phyloP scores from a whole-genome alignment of 1,284 basidiomycete species.

The Malassezia obtusa region DNA sequence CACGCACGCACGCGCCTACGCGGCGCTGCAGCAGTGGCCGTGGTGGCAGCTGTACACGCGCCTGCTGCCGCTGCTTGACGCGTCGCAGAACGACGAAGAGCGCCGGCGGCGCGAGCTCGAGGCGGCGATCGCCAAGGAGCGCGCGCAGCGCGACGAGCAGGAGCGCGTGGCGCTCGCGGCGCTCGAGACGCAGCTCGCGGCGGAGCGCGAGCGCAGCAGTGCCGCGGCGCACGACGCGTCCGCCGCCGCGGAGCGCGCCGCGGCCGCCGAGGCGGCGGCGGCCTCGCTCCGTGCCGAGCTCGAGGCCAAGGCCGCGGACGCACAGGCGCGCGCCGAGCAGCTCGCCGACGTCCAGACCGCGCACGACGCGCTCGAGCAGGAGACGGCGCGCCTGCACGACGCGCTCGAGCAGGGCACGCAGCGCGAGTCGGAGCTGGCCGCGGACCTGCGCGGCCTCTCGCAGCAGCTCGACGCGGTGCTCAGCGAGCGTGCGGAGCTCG shows the following conservation, averaged over 20 bases:
- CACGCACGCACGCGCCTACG: conserved; percentile 80
- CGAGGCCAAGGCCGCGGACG: conserved; percentile 56
- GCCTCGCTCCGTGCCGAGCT: conserved; percentile 70
- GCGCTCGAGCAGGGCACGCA: conserved; percentile 16
- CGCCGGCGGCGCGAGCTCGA: conserved; percentile 79
- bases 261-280: conserved; percentile 63
- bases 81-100: conserved; percentile 86
- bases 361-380: conserved; percentile 63
- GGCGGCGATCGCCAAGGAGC: conserved; percentile 55
- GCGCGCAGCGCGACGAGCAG: conserved; percentile 39
- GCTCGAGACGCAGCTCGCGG: conserved; percentile 55
- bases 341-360: conserved; percentile 65
- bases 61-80: conserved; percentile 80
- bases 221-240: conserved; percentile 66
- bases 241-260: conserved; percentile 64
- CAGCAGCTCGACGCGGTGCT: conserved; percentile 40
- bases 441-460: conserved; percentile 22
- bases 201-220: conserved; percentile 56
- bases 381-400: conserved; percentile 55
- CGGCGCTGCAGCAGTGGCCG: conserved; percentile 77
- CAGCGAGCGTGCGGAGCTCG: conserved; percentile 2
- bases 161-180: conserved; percentile 36
- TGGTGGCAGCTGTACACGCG: conserved; percentile 98
- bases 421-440: conserved; percentile 8
- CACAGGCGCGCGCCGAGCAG: conserved; percentile 64